These are phyloP conservation scores for Beauveria medogensis DNA, from an alignment of 2,329 filamentous ascomycete species.

Conservation along the genomic window DNA sequence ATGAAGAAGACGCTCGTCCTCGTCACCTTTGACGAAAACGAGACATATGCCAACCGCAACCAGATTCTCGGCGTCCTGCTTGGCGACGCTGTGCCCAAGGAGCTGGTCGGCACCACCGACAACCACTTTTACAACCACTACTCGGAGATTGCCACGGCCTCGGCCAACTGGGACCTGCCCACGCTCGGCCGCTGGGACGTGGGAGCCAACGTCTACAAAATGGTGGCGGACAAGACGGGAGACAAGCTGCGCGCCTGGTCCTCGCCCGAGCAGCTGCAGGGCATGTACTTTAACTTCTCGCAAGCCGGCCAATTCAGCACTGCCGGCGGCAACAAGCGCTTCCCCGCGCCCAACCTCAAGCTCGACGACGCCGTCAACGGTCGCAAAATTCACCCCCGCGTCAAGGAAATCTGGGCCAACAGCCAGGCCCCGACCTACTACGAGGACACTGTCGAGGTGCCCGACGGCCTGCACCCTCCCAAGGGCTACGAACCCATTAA, in stretches of 20 bases:
- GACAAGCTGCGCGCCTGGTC: conserved; percentile 38
- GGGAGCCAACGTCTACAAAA: conserved; percentile 59
- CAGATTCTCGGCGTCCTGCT: conserved; percentile 62
- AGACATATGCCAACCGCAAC: conserved; percentile 60
- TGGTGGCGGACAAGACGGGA: conserved; percentile 53
- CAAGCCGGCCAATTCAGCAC: conserved; percentile 43
- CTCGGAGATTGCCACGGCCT: conserved; percentile 56
- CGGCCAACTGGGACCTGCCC: conserved; percentile 61
- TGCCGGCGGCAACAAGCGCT: conserved; percentile 25
- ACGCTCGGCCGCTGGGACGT: conserved; percentile 66
- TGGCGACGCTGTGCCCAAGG: conserved; percentile 60
- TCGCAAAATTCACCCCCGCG: conserved; percentile 27
- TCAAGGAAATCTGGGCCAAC: conserved; percentile 30
- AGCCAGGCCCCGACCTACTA: conserved; percentile 35
- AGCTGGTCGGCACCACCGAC: conserved; percentile 62
- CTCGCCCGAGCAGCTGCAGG: conserved; percentile 25
- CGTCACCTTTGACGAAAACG: conserved; percentile 73
- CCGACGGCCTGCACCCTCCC: conserved; percentile 36
- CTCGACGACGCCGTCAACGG: conserved; percentile 21
- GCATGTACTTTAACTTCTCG: conserved; percentile 44
- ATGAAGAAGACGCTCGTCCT: conserved; percentile 69
- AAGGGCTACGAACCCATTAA: conserved; percentile 23
- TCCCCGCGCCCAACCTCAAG: conserved; percentile 33
- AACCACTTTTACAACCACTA: conserved; percentile 66
- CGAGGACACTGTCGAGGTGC: conserved; percentile 27